Evolutionary conservation across 208 protist species (phyloP), one percentile per base, ranked within the genome.

Genomic region (Crithidia brevicula): DNA sequence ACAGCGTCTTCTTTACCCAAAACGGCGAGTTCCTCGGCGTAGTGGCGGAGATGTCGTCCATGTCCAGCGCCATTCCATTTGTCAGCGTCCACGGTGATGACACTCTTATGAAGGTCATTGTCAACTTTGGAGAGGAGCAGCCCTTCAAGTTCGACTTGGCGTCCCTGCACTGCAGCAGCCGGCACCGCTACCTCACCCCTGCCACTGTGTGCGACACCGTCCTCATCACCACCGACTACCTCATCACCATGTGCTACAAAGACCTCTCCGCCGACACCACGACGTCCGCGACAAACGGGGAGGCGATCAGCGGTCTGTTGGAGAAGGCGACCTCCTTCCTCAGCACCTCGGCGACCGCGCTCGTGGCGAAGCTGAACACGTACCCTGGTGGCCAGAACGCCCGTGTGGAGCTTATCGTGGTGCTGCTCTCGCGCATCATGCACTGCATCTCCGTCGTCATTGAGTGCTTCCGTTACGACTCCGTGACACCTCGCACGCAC

Each of bases 11-110:
- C 65, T 97, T 95, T 71, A 97, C 92, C 9, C 77, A 78, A 33
- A 95, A 95, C 74, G 92, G 92, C 23, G 67, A 83, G 64, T 94
- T 95, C 74, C 83, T 97, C 18, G 92, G 92, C 22, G 83, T 93
- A 20, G 87, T 85, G 45, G 81, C 66, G 15, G 68, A 82, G 28
- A 54, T 76, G 43, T 77, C 76, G 59, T 63, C 61, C 28, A 84
- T 89, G 62, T 31, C 65, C n/a, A 85, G 64, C 16, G 63, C 85
- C 42, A 85, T 86, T 20, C 89, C 89, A 1, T 89, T 94, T 75
- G 72, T 97, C 60, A 75, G 73, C 22, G 85, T 83, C 20, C 61
- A 84, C 27, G 82, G 76, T 33, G 43, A 59, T 7, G 72, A 80
- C 38, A 83, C 81, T 1, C 75, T 97, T 10, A 72, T 94, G 46